These are phyloP conservation scores for Lipomyces yamanashiensis DNA, from an alignment of 805 yeast genomes.

Conservation along the genomic window DNA sequence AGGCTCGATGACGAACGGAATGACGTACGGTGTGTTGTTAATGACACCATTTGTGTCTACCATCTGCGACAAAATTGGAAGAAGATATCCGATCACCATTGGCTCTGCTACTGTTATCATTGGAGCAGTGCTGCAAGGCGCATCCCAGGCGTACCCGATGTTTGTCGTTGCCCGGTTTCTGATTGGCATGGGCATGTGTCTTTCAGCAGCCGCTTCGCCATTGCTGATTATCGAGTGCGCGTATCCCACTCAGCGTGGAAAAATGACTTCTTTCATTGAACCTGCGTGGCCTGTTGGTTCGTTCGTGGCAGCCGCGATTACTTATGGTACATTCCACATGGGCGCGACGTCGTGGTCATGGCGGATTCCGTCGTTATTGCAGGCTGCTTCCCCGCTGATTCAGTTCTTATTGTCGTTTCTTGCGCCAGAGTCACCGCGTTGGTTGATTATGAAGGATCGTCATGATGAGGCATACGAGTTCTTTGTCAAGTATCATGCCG, in stretches of 20 bases:
- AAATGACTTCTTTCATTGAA: slow-evolving; percentile 47
- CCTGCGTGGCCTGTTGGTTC: slow-evolving; percentile 49
- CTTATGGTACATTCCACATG: slow-evolving; percentile 51
- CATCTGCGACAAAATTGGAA: slow-evolving; percentile 49
- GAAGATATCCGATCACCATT: slow-evolving; percentile 43
- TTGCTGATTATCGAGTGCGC: slow-evolving; percentile 20
- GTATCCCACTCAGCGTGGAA: slow-evolving; percentile 30
- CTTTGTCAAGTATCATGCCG: slow-evolving; percentile 51
- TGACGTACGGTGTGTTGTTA: slow-evolving; percentile 49
- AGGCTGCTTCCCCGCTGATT: slow-evolving; percentile 53
- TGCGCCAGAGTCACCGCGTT: slow-evolving; percentile 71
- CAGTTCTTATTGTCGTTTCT: slow-evolving; percentile 56
- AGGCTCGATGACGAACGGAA: slow-evolving; percentile 53
- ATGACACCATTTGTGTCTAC: slow-evolving; percentile 40
- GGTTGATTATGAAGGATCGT: slow-evolving; percentile 60
- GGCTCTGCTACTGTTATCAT: slow-evolving; percentile 34
- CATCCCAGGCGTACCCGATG: slow-evolving; percentile 48
- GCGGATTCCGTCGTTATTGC: slow-evolving; percentile 61
- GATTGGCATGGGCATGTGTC: slow-evolving; percentile 45
- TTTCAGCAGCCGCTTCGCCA: slow-evolving; percentile 12
- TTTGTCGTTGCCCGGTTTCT: slow-evolving; percentile 48
- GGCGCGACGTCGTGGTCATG: slow-evolving; percentile 49
- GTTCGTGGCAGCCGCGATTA: slow-evolving; percentile 55
- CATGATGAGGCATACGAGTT: slow-evolving; percentile 59
- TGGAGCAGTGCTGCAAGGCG: slow-evolving; percentile 50